phyloP scores from a whole-genome alignment of 169 alveolate genomes.

The Besnoitia besnoiti region DNA sequence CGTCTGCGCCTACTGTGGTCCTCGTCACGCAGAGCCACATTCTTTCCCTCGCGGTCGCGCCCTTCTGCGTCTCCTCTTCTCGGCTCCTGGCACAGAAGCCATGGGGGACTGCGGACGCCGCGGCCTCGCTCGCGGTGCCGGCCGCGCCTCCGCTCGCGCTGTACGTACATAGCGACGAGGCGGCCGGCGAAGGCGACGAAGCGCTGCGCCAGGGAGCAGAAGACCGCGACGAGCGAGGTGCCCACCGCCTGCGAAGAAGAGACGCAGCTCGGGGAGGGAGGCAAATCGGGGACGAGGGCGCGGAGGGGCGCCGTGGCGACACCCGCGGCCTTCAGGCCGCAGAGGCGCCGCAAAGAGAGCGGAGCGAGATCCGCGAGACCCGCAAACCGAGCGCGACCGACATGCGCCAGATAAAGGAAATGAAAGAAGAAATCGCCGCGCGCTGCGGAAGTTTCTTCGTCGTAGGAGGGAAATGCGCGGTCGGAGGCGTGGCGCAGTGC shows the following conservation, averaged over 20 bases:
- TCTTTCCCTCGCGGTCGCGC: background rate
- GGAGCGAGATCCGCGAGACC: background rate
- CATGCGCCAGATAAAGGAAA: background rate
- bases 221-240: background rate
- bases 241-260: background rate
- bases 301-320: background rate
- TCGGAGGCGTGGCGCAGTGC: conserved; percentile 55
- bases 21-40: conserved; percentile 11
- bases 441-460: background rate
- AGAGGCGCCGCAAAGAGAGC: background rate
- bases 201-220: background rate
- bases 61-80: background rate
- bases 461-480: conserved; percentile 58
- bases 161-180: background rate
- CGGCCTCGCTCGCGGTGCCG: background rate
- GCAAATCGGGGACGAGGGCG: background rate
- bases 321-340: too few species aligned
- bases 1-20: background rate
- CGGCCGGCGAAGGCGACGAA: background rate
- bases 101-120: background rate
- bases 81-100: conserved; percentile 1
- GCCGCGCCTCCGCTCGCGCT: background rate
- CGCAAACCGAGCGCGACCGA: background rate
- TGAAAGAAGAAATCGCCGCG: background rate
- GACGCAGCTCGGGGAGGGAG: background rate